Conservation (phyloP, 495 filamentous ascomycete species). For the Delitschia confertaspora region DNA sequence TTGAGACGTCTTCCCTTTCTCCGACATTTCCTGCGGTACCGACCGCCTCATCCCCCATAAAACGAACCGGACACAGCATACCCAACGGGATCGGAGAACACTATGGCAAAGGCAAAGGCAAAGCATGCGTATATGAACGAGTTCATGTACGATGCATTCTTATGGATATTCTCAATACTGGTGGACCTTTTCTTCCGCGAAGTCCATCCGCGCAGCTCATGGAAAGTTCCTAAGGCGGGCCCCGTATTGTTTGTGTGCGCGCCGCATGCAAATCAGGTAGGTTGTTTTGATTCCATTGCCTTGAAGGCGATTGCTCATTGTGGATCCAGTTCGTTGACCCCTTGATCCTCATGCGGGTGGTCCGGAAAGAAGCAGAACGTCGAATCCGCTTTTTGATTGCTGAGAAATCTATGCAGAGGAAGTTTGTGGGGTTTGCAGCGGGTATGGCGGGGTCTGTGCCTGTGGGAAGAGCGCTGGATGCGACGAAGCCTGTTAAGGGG, state of each 20-base stretch:
- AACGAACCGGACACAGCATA: too few relatives aligned
- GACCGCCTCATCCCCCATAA: too few relatives aligned
- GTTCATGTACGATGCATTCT: constrained; percentile 59
- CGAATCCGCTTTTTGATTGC: constrained; percentile 88
- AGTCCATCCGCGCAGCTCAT: constrained; percentile 86
- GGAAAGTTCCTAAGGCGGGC: constrained; percentile 79
- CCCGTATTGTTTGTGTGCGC: constrained; percentile 96
- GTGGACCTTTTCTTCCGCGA: constrained; percentile 96
- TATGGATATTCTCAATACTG: constrained; percentile 76
- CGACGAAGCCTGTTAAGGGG: constrained; percentile 67
- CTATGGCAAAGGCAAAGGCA: constrained; percentile 14
- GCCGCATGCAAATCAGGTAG: constrained; percentile 94
- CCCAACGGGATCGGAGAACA: background rate
- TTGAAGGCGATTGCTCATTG: background rate
- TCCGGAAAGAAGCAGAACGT: constrained; percentile 75
- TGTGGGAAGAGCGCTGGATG: constrained; percentile 83
- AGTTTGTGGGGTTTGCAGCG: constrained; percentile 77
- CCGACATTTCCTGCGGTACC: too few relatives aligned
- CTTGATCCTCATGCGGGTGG: constrained; percentile 81
- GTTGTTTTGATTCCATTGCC: constrained; percentile 8
- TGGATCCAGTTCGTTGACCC: constrained; percentile 97
- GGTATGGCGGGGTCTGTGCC: constrained; percentile 74
- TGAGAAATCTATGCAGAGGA: constrained; percentile 80
- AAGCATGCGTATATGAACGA: constrained; percentile 25
- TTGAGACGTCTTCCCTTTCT: too few relatives aligned